Percentiles rank a stretch among this genome's conserved stretches.
Conservation (phyloP, 1,284 basidiomycete species). For the Pisolithus thermaeus region DNA sequence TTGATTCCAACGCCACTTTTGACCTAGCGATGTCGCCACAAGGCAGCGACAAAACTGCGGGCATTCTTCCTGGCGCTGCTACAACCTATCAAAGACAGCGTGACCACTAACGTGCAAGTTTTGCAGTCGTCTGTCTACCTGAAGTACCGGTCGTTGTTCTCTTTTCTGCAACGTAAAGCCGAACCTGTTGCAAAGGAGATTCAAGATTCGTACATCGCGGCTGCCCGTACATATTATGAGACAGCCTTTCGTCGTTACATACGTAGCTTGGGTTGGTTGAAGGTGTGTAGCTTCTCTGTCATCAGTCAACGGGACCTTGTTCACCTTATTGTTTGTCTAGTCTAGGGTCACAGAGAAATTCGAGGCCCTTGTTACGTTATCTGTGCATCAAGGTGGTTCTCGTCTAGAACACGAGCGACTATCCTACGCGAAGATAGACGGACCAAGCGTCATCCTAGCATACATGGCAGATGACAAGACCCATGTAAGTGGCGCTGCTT, state of each 20-base stretch:
- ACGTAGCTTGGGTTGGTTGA: constrained; percentile 73
- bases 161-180: constrained; percentile 82
- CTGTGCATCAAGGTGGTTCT: constrained; percentile 35
- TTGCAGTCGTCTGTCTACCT: constrained; percentile 86
- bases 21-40: constrained; percentile 4
- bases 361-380: constrained; percentile 46
- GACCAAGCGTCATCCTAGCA: constrained; percentile 72
- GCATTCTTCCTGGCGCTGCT: constrained; percentile 81
- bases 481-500: constrained; percentile 48
- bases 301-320: not conserved
- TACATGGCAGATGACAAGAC: constrained; percentile 84
- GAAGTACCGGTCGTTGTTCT: constrained; percentile 80
- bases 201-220: constrained; percentile 81
- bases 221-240: constrained; percentile 91
- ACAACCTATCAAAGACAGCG: constrained; percentile 74
- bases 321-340: constrained; percentile 30
- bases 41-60: constrained; percentile 89
- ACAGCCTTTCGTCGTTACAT: constrained; percentile 92
- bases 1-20: constrained; percentile 2
- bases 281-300: constrained; percentile 38
- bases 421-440: constrained; percentile 66
- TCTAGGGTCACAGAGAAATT: constrained; percentile 57
- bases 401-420: constrained; percentile 53
- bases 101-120: constrained; percentile 91
- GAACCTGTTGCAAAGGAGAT: constrained; percentile 83